phyloP scores from a whole-genome alignment of 2,329 filamentous ascomycete species.

The Aspergillus vadensis region DNA sequence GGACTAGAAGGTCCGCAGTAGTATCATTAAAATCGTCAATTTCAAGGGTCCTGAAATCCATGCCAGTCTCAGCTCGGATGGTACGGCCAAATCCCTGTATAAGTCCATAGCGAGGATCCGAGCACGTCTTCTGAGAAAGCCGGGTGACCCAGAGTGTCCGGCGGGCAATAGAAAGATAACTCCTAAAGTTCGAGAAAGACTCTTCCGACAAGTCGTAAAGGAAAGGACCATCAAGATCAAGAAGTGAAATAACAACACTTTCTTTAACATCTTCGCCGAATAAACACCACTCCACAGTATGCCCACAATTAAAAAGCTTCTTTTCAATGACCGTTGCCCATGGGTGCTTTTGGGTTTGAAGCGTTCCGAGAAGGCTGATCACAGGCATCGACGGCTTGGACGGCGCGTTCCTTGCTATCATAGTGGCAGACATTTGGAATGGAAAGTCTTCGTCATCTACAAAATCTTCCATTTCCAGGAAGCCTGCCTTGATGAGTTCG shows the following conservation, averaged over 20 bases:
- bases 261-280: background rate
- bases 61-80: constrained; percentile 23
- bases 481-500: constrained; percentile 34
- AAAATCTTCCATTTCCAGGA: constrained; percentile 31
- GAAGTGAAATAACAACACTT: constrained; percentile 8
- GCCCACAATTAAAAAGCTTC: background rate
- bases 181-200: background rate
- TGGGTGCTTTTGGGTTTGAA: background rate
- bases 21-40: constrained; percentile 18
- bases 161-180: background rate
- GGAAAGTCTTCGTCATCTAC: constrained; percentile 20
- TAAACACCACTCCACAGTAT: background rate
- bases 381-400: background rate
- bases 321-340: background rate
- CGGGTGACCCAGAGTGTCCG: constrained; percentile 24
- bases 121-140: constrained; percentile 20
- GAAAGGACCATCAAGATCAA: constrained; percentile 14
- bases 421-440: constrained; percentile 7
- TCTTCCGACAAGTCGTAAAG: constrained; percentile 6
- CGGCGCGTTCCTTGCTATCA: constrained; percentile 4
- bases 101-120: constrained; percentile 24
- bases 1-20: background rate
- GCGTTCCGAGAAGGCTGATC: background rate
- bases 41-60: constrained; percentile 26
- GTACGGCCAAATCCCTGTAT: constrained; percentile 24